Percentiles rank a stretch among this genome's conserved stretches.
Conservation (phyloP, 306 rosid species). For the Vicia sativa region DNA sequence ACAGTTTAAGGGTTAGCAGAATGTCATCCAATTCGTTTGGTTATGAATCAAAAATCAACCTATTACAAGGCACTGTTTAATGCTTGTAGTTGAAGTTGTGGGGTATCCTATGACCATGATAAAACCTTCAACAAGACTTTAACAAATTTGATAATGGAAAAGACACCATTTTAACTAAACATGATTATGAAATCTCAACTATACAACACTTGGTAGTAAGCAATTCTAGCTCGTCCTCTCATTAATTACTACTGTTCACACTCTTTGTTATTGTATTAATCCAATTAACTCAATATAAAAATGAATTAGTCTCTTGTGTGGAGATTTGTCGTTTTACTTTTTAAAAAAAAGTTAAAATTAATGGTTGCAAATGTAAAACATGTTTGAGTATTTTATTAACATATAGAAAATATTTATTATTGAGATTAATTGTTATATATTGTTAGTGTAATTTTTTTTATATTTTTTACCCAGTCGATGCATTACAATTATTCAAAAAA, state of each 20-base stretch:
- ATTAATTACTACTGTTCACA: neutral
- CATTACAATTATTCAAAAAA: too few relatives aligned
- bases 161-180: conserved; percentile 45
- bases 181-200: conserved; percentile 42
- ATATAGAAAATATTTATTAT: too few relatives aligned
- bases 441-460: too few relatives aligned
- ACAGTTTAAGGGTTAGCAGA: conserved; percentile 55
- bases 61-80: conserved; percentile 37
- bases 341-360: neutral
- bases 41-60: conserved; percentile 55
- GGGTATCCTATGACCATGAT: conserved; percentile 24
- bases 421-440: too few relatives aligned
- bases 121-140: conserved; percentile 41
- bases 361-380: neutral
- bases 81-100: conserved; percentile 66
- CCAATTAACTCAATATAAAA: neutral
- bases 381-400: neutral
- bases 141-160: conserved; percentile 41
- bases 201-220: conserved; percentile 15
- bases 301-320: neutral
- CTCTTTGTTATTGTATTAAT: conserved; percentile 6
- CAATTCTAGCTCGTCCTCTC: conserved; percentile 7
- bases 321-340: neutral
- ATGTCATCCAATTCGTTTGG: conserved; percentile 75
- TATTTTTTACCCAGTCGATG: too few relatives aligned